Conservation (phyloP, 2,329 filamentous ascomycete genomes). For the Parascedosporium putredinis region DNA sequence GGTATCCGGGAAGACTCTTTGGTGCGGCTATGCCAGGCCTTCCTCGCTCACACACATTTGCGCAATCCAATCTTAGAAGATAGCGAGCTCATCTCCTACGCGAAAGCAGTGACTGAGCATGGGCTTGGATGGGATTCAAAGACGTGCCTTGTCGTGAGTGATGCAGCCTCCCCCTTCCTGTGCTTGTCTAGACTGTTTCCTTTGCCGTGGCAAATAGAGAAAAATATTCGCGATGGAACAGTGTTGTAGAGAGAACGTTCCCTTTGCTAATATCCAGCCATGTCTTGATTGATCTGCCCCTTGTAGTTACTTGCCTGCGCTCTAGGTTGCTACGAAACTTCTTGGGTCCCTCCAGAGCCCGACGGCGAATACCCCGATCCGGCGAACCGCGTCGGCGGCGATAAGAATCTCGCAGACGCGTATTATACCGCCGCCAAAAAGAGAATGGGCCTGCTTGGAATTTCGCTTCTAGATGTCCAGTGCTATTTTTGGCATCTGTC, state of each 20-base stretch:
- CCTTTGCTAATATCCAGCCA: too few relatives aligned
- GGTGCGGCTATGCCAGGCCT: conserved; percentile 10
- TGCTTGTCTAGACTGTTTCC: too few relatives aligned
- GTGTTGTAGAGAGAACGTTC: too few relatives aligned
- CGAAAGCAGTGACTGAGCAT: conserved; percentile 12
- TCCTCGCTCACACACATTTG: conserved; percentile 14
- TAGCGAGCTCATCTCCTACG: conserved; percentile 11
- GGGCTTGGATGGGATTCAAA: conserved; percentile 13
- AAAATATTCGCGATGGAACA: too few relatives aligned
- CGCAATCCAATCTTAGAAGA: conserved; percentile 16
- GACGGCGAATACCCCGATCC: not conserved
- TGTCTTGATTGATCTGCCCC: not conserved
- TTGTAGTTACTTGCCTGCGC: conserved; percentile 10
- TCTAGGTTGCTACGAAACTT: conserved; percentile 2
- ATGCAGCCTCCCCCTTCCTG: too few relatives aligned
- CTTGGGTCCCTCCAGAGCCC: not conserved
- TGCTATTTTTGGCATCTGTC: conserved; percentile 20
- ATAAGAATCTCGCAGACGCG: conserved; percentile 9
- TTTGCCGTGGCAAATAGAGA: too few relatives aligned
- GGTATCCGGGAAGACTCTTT: conserved; percentile 10
- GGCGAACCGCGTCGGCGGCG: not conserved
- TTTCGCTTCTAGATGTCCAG: conserved; percentile 18
- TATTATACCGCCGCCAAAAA: conserved; percentile 22
- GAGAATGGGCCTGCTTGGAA: conserved; percentile 19
- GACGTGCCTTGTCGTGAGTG: conserved; percentile 14